phyloP scores from a whole-genome alignment of 352 stramenopile genomes.

The Thraustochytrium sp. region DNA sequence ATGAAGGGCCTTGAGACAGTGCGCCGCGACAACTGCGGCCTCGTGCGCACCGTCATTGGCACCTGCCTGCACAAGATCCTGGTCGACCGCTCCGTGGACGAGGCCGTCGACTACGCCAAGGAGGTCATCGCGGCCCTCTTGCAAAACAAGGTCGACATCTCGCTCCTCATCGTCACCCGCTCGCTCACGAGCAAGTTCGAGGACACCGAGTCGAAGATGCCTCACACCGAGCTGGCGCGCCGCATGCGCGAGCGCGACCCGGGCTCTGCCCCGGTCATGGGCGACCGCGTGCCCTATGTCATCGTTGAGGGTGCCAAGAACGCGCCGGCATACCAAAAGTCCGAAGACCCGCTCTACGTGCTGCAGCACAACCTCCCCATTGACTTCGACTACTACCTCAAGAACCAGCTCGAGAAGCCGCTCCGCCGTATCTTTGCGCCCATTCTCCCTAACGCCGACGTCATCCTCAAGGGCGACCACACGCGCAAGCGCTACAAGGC shows the following conservation, averaged over 20 bases:
- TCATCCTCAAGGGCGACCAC: slow-evolving; percentile 91
- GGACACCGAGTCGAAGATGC: slow-evolving; percentile 97
- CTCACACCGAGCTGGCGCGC: slow-evolving; percentile 95
- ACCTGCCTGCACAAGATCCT: slow-evolving; percentile 96
- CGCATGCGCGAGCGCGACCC: slow-evolving; percentile 96
- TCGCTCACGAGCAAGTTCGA: slow-evolving; percentile 83
- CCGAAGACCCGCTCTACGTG: slow-evolving; percentile 96
- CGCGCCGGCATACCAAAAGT: slow-evolving; percentile 91
- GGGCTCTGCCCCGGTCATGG: slow-evolving; percentile 90
- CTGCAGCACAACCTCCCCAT: slow-evolving; percentile 98
- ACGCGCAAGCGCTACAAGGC: slow-evolving; percentile 95
- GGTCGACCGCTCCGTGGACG: slow-evolving; percentile 89
- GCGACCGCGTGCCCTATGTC: slow-evolving; percentile 98
- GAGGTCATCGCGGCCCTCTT: slow-evolving; percentile 92
- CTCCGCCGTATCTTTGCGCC: slow-evolving; percentile 96
- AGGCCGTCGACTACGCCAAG: slow-evolving; percentile 95
- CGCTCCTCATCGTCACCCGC: slow-evolving; percentile 98
- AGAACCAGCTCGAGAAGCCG: slow-evolving; percentile 96
- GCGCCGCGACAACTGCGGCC: slow-evolving; percentile 95
- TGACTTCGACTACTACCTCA: slow-evolving; percentile 98
- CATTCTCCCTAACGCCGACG: slow-evolving; percentile 87
- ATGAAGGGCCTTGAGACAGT: slow-evolving; percentile 97
- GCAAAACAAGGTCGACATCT: slow-evolving; percentile 99
- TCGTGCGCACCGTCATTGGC: slow-evolving; percentile 95
- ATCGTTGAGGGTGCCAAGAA: slow-evolving; percentile 96